Evolutionary conservation across 345 rosid genomes (phyloP).

Genomic region (Corchorus capsularis): DNA sequence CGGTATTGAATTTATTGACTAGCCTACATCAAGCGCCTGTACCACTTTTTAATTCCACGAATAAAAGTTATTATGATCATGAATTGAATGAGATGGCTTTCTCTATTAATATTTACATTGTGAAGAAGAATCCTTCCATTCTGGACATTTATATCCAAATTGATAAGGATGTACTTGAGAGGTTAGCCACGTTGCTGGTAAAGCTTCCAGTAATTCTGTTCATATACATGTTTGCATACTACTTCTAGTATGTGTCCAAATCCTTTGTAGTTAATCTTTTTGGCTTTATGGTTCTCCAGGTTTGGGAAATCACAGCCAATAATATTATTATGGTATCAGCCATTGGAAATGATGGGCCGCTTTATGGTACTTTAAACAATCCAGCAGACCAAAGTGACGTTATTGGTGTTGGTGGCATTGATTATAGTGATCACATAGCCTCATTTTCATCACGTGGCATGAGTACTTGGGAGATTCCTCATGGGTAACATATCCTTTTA

Average conservation of each 20-base stretch:
- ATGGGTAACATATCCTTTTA: constrained; percentile 60
- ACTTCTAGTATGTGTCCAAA: constrained; percentile 10
- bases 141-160: not conserved
- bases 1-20: not conserved
- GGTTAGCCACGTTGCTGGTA: not conserved
- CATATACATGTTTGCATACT: not conserved
- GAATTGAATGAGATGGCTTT: not conserved
- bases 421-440: constrained; percentile 93
- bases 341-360: constrained; percentile 99
- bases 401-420: constrained; percentile 99
- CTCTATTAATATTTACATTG: not conserved
- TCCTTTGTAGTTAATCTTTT: constrained; percentile 15
- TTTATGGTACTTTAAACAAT: constrained; percentile 93
- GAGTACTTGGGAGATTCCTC: constrained; percentile 99
- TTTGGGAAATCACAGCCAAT: constrained; percentile 99
- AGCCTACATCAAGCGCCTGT: not conserved
- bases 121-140: constrained; percentile 4
- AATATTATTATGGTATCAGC: constrained; percentile 99
- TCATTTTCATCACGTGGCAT: constrained; percentile 99
- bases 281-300: constrained; percentile 47
- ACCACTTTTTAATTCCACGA: not conserved
- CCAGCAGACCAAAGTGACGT: constrained; percentile 99
- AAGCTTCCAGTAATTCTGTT: constrained; percentile 1
- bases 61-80: not conserved
- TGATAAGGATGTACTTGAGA: not conserved